phyloP scores from a whole-genome alignment of 805 yeast genomes.

The Teunomyces atbi region DNA sequence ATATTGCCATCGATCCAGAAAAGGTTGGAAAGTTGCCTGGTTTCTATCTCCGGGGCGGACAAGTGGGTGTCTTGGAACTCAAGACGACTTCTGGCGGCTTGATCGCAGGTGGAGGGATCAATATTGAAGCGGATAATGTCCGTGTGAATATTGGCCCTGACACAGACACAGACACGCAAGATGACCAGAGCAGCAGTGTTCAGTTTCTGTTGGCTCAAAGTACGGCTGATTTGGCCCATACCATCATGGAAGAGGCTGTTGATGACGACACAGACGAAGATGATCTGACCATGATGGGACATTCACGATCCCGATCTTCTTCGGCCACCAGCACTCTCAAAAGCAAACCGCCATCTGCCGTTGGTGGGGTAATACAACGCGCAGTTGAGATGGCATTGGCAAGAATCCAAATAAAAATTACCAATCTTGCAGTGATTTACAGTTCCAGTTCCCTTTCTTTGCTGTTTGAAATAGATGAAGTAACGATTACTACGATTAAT shows the following conservation, averaged over 20 bases:
- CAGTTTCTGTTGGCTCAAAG: constrained; percentile 65
- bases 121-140: constrained; percentile 55
- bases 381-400: constrained; percentile 70
- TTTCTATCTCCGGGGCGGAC: constrained; percentile 59
- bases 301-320: constrained; percentile 7
- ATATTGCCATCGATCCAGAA: constrained; percentile 71
- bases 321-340: constrained; percentile 16
- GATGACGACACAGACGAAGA: constrained; percentile 14
- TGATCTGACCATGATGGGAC: constrained; percentile 3
- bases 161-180: constrained; percentile 27
- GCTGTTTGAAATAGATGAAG: constrained; percentile 30
- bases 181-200: constrained; percentile 29
- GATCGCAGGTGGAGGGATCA: constrained; percentile 75
- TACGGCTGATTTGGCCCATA: constrained; percentile 69
- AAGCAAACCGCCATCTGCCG: constrained; percentile 32
- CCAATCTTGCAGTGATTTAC: constrained; percentile 28
- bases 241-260: constrained; percentile 32
- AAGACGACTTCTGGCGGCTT: constrained; percentile 49
- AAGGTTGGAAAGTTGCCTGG: constrained; percentile 66
- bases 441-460: constrained; percentile 15
- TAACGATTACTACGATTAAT: constrained; percentile 40
- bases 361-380: constrained; percentile 57
- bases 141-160: constrained; percentile 42
- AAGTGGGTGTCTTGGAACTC: constrained; percentile 52
- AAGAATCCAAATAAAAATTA: constrained; percentile 52